A percentile compares a stretch with the other conserved stretches of the same genome.
Conservation (phyloP, 192 early-diverging fungal genomes). For the Gamsiella multidivaricata region DNA sequence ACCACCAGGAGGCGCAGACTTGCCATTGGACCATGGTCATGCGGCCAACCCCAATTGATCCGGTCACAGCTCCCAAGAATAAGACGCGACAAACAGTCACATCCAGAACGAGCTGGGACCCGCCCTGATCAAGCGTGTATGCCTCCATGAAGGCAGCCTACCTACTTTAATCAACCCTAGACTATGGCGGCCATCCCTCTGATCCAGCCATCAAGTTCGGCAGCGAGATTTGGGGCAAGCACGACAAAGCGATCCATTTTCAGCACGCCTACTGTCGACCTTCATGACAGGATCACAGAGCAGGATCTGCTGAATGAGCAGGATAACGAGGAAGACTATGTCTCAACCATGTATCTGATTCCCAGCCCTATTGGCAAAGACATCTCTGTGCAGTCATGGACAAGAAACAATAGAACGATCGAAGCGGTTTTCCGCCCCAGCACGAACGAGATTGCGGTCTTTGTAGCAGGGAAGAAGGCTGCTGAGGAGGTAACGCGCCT, state of each 20-base stretch:
- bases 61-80: too few relatives aligned
- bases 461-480: slow-evolving; percentile 48
- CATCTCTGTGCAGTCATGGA: slow-evolving; percentile 21
- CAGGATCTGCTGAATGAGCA: slow-evolving; percentile 17
- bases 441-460: slow-evolving; percentile 49
- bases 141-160: too few relatives aligned
- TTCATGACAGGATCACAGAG: slow-evolving; percentile 3
- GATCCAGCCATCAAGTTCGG: slow-evolving; percentile 34
- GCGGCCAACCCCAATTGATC: too few relatives aligned
- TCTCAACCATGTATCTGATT: slow-evolving; percentile 20
- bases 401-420: slow-evolving; percentile 29
- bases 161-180: too few relatives aligned
- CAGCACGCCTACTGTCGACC: slow-evolving; percentile 31
- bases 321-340: slow-evolving; percentile 16
- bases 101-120: too few relatives aligned
- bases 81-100: too few relatives aligned
- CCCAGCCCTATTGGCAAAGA: slow-evolving; percentile 47
- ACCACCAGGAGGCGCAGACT: too few relatives aligned
- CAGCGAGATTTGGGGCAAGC: slow-evolving; percentile 9
- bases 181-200: slow-evolving; percentile 38
- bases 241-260: slow-evolving; percentile 25
- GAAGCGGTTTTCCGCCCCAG: slow-evolving; percentile 31
- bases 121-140: too few relatives aligned
- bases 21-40: slow-evolving; percentile 5
- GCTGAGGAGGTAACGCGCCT: slow-evolving; percentile 40